Evolutionary conservation across 1,284 basidiomycete genomes (phyloP).

Genomic region (Takashimella koratensis): DNA sequence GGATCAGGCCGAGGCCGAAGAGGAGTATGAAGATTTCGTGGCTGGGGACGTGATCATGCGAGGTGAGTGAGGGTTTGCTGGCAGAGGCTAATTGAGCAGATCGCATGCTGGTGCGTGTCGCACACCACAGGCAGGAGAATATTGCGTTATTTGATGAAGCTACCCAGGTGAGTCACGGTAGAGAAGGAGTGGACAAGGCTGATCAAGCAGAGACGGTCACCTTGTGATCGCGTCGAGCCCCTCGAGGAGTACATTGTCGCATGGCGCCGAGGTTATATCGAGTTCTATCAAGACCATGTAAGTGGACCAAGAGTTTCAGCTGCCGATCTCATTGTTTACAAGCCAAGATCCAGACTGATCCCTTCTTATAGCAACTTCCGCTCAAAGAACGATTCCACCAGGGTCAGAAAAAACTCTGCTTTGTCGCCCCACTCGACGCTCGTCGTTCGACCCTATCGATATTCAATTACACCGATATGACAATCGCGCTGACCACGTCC

Average conservation of each 20-base stretch:
- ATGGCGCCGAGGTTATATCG: conserved; percentile 37
- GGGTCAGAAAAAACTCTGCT: conserved; percentile 39
- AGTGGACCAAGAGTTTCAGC: conserved; percentile 4
- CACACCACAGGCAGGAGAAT: conserved; percentile 34
- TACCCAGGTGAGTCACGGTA: conserved; percentile 22
- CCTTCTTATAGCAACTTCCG: conserved; percentile 20
- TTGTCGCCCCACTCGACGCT: conserved; percentile 34
- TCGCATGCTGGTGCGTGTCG: conserved; percentile 44
- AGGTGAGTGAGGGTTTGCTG: conserved; percentile 20
- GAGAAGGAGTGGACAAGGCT: not conserved
- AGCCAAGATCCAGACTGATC: too few species aligned
- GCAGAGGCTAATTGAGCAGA: too few species aligned
- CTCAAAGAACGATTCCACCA: conserved; percentile 26
- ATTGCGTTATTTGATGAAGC: conserved; percentile 35
- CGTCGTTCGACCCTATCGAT: conserved; percentile 34
- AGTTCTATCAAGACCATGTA: conserved; percentile 46
- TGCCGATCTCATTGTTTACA: too few species aligned
- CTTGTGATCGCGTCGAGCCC: conserved; percentile 35
- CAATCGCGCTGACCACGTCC: conserved; percentile 29
- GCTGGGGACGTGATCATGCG: conserved; percentile 38
- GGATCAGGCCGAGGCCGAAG: conserved; percentile 17
- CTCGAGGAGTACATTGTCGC: conserved; percentile 45
- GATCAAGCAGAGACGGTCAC: conserved; percentile 29
- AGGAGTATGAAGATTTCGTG: conserved; percentile 18
- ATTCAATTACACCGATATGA: conserved; percentile 43